Conservation (phyloP, 2,329 filamentous ascomycete species). For the Epichloe sp. region DNA sequence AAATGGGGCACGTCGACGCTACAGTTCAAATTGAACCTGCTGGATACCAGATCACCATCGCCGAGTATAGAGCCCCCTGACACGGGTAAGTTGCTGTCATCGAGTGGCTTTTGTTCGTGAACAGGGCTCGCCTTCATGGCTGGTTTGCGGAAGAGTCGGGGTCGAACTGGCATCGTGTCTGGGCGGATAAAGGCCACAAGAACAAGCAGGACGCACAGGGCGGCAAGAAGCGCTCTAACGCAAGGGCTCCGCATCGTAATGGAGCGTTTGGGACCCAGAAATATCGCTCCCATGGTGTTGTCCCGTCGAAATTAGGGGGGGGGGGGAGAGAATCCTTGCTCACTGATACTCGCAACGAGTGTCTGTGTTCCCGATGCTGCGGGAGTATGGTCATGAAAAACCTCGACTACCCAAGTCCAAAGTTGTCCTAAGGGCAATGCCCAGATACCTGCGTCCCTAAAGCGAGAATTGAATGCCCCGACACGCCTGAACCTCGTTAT, state of each 20-base stretch:
- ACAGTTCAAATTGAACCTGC: conserved; percentile 32
- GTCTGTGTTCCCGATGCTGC: too few relatives aligned
- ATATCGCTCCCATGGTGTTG: conserved; percentile 22
- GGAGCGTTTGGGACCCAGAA: conserved; percentile 25
- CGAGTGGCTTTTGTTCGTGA: conserved; percentile 19
- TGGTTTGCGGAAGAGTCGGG: conserved; percentile 25
- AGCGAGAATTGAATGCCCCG: too few relatives aligned
- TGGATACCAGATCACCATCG: conserved; percentile 7
- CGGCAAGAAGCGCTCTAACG: conserved; percentile 30
- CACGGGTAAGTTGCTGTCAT: conserved; percentile 10
- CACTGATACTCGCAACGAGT: too few relatives aligned
- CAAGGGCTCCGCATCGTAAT: conserved; percentile 38
- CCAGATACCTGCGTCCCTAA: too few relatives aligned
- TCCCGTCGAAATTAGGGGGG: neutral
- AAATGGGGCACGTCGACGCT: conserved; percentile 34
- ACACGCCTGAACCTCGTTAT: too few relatives aligned
- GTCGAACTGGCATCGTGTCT: conserved; percentile 27
- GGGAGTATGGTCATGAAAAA: too few relatives aligned
- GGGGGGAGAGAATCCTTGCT: too few relatives aligned
- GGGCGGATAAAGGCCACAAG: conserved; percentile 28
- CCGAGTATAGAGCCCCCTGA: conserved; percentile 7
- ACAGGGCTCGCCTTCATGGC: conserved; percentile 14
- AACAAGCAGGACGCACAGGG: conserved; percentile 29
- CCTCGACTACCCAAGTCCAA: too few relatives aligned
- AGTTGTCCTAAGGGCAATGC: too few relatives aligned